Percentiles rank a stretch among this genome's conserved stretches.
Evolutionary conservation across 2,329 filamentous ascomycete genomes (phyloP).

Genomic region (Aureobasidium sp.): DNA sequence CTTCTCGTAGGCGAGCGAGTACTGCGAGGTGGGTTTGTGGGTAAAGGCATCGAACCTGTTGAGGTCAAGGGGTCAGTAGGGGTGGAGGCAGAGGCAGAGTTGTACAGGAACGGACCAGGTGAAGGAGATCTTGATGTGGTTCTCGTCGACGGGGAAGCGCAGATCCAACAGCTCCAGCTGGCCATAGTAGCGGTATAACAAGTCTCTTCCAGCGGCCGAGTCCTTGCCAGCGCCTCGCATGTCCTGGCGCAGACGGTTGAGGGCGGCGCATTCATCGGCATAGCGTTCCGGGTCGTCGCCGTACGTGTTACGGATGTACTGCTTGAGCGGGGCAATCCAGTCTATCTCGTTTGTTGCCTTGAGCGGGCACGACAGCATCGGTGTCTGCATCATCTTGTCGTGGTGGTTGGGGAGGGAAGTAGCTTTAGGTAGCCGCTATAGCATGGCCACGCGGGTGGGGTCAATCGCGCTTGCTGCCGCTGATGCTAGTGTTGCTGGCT

Average conservation of each 20-base stretch:
- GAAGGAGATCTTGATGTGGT: conserved; percentile 98
- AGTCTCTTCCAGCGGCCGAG: conserved; percentile 83
- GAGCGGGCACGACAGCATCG: conserved; percentile 90
- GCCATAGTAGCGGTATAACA: conserved; percentile 95
- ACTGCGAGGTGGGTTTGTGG: conserved; percentile 93
- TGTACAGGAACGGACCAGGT: conserved; percentile 62
- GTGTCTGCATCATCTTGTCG: conserved; percentile 57
- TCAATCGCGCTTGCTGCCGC: neutral
- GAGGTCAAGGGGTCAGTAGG: neutral
- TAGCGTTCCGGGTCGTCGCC: conserved; percentile 96
- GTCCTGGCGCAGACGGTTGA: conserved; percentile 93
- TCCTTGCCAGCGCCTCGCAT: conserved; percentile 97
- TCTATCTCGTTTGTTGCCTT: conserved; percentile 97
- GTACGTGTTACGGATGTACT: conserved; percentile 87
- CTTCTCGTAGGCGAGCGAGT: conserved; percentile 95
- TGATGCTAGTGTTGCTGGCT: neutral
- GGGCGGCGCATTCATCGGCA: conserved; percentile 84
- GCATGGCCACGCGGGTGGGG: conserved; percentile 10
- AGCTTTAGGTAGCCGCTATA: neutral
- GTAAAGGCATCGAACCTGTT: conserved; percentile 96
- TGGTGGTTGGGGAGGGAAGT: neutral
- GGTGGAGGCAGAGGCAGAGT: neutral
- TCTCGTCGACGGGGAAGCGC: conserved; percentile 93
- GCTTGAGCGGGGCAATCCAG: conserved; percentile 87
- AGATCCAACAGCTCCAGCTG: conserved; percentile 92